Percentiles rank a stretch among this genome's conserved stretches.
phyloP scores from a whole-genome alignment of 495 filamentous ascomycete species.

The Staphylotrichum longicolle region DNA sequence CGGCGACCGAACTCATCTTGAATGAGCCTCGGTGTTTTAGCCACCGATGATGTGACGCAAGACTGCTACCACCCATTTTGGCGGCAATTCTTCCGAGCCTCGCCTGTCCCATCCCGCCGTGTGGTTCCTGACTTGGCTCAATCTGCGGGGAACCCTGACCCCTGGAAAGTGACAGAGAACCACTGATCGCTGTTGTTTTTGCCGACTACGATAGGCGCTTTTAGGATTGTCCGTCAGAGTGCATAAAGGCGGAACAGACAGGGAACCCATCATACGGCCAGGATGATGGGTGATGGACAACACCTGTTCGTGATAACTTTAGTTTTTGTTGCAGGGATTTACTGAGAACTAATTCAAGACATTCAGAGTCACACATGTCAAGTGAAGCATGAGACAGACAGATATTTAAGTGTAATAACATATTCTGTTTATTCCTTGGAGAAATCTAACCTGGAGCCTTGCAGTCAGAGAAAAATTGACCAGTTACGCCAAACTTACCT shows the following conservation, averaged over 20 bases:
- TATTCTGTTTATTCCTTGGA: no score
- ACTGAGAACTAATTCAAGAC: no score
- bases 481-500: no score
- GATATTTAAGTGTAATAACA: no score
- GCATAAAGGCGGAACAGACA: neutral
- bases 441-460: no score
- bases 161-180: no score
- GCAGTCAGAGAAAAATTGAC: no score
- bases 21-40: constrained; percentile 4
- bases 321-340: no score
- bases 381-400: no score
- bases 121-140: neutral
- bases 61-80: neutral
- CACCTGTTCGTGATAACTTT: neutral
- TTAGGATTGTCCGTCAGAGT: constrained; percentile 4
- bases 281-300: no score
- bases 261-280: neutral
- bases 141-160: constrained; percentile 7
- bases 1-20: neutral
- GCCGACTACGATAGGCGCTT: constrained; percentile 1
- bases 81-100: constrained; percentile 1
- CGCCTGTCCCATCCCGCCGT: neutral
- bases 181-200: neutral
- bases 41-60: constrained; percentile 12
- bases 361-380: no score